Base-by-base conservation (phyloP, 140 eudicot species). In the Cichorium intybus region DNA sequence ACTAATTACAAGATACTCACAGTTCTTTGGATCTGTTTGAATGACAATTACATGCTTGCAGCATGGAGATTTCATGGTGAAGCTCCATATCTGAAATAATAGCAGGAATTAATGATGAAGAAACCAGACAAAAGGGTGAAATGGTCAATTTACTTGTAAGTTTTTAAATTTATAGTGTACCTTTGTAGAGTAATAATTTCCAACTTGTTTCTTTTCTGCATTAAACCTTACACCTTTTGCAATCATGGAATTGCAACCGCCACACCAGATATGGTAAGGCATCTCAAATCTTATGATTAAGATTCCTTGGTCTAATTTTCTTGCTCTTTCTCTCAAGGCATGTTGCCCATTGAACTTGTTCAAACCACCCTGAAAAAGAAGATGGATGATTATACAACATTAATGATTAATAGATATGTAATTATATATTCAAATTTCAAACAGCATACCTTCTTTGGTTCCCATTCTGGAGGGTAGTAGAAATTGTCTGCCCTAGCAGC, bases 391-490 rank as follows among this genome's bases (percentile, higher is more conserved):
- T 21, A 58, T 49, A 15, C 17, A 51, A 27, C 2, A 10, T 23
- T 24, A 17, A 17, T 43, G 22, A n/a, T 71, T 29, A 18, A 51
- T 18, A 56, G 1, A 60, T 1, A 24, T 39, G 62, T 17, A 14
- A 55, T 28, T 16, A 58, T 45, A 29, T 57, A 5, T 43, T 14
- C 15, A 15, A n/a, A n/a, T n/a, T 10, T 28, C n/a, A 33, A 34
- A 5, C 34, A 52, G 48, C 60, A 34, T 75, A 85, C 97, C 95
- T 89, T 80, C 29, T 82, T 81, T 23, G 97, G 98, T 24, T 77
- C 86, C 98, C 98, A 92, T 88, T 92, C 98, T 72, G 97, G 96
- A 9, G 96, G 98, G 60, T 76, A 92, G 86, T 92, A 92, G 74
- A 92, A 92, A 64, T 92, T 88, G 77, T 92, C 96, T 22, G 98